These are phyloP conservation scores for Flaveria brownii DNA, from an alignment of 129 eudicot genomes.

Conservation along the genomic window DNA sequence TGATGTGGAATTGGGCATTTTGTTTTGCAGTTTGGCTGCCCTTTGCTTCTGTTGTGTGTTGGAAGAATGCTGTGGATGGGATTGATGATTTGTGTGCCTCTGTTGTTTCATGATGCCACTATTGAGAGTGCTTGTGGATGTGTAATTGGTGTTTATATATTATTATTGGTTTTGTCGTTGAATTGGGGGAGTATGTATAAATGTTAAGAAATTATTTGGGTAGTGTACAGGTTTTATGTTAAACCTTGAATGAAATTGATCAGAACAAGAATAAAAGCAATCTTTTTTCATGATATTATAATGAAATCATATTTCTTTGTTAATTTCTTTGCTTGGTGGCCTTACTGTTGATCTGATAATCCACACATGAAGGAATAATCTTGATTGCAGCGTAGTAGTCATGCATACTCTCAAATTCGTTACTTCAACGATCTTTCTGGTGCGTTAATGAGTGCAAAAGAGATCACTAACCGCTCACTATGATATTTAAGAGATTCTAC, in stretches of 20 bases:
- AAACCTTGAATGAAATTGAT: not conserved
- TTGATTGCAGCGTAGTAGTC: conserved; percentile 84
- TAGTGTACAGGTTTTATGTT: not conserved
- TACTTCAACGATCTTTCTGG: conserved; percentile 71
- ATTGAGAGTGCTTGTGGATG: not conserved
- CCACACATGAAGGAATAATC: conserved; percentile 70
- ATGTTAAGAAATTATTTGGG: not conserved
- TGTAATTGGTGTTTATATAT: not conserved
- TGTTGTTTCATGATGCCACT: not conserved
- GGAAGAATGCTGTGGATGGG: conserved; percentile 35
- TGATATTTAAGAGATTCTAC: conserved; percentile 65
- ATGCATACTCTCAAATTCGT: conserved; percentile 57
- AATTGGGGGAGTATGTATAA: not conserved
- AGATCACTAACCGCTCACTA: conserved; percentile 51
- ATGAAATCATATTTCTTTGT: not conserved
- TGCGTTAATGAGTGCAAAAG: conserved; percentile 62
- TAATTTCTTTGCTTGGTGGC: not conserved
- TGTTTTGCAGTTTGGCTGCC: conserved; percentile 36
- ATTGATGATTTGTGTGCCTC: not conserved
- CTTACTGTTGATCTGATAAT: conserved; percentile 49
- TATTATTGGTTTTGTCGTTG: not conserved
- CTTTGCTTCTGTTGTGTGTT: conserved; percentile 42
- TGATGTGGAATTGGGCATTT: not conserved
- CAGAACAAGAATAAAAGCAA: not conserved
- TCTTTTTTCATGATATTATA: not conserved